A percentile compares a stretch with the other conserved stretches of the same genome.
These are phyloP conservation scores for Fusarium haematococcum DNA, from an alignment of 2,329 filamentous ascomycete species.

Conservation along the genomic window DNA sequence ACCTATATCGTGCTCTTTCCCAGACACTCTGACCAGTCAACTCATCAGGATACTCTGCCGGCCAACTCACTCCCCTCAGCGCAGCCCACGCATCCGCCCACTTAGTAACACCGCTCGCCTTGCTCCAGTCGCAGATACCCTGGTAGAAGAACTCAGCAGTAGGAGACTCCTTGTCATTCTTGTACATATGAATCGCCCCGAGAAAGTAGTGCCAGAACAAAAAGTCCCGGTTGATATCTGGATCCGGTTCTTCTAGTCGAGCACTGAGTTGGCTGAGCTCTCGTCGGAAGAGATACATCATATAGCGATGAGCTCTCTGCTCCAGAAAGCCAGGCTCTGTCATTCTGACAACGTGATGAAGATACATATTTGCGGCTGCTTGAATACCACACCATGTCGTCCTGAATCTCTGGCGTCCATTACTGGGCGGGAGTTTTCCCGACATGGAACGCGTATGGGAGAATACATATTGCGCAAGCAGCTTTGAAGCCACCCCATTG, in stretches of 20 bases:
- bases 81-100: background rate
- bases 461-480: background rate
- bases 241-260: background rate
- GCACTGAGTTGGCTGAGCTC: background rate
- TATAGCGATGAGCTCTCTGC: background rate
- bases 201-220: conserved; percentile 2
- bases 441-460: background rate
- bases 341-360: background rate
- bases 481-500: background rate
- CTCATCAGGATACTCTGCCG: background rate
- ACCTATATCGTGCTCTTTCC: background rate
- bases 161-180: background rate
- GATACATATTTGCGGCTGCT: background rate
- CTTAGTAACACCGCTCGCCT: background rate
- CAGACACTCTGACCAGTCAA: background rate
- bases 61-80: background rate
- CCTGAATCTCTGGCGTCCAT: background rate
- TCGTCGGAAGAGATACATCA: conserved; percentile 1
- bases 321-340: background rate
- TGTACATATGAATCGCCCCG: background rate
- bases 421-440: background rate
- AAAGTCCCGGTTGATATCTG: background rate
- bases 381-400: conserved; percentile 1
- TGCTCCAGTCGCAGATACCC: background rate
- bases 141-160: background rate